Percentiles rank a stretch among this genome's conserved stretches.
Conservation (phyloP, 192 early-diverging fungal genomes). For the Phycomyces nitens region DNA sequence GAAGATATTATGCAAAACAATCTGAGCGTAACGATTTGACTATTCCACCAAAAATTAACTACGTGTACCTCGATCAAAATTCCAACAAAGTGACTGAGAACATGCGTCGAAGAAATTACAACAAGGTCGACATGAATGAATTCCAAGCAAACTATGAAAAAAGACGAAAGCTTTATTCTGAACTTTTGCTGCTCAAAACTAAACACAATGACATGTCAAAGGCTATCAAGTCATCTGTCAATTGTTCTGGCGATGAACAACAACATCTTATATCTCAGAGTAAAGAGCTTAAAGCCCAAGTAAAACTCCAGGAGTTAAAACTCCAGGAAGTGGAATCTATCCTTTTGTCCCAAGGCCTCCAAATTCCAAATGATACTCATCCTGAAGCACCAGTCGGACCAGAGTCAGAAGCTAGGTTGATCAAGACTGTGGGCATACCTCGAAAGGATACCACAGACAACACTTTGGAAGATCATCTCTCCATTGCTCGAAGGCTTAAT, state of each 20-base stretch:
- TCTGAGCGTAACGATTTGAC: too few relatives aligned
- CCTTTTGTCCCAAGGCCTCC: conserved; percentile 57
- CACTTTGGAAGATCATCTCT: conserved; percentile 61
- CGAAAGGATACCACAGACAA: conserved; percentile 11
- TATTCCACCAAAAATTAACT: conserved; percentile 25
- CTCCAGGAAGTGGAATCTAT: conserved; percentile 47
- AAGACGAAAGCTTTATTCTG: conserved; percentile 3
- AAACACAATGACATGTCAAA: conserved; percentile 22
- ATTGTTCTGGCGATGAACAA: conserved; percentile 2
- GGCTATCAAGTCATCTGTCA: conserved; percentile 1
- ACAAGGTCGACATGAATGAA: conserved; percentile 3
- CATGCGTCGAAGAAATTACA: conserved; percentile 15
- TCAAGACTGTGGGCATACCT: conserved; percentile 42
- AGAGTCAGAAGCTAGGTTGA: conserved; percentile 52
- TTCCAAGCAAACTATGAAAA: conserved; percentile 10
- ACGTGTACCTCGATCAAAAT: conserved; percentile 16
- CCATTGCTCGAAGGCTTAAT: conserved; percentile 54
- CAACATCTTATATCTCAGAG: conserved; percentile 43
- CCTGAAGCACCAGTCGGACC: conserved; percentile 67
- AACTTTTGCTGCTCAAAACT: conserved; percentile 13
- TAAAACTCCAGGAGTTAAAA: conserved; percentile 41
- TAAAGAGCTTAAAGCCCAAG: conserved; percentile 54
- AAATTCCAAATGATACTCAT: conserved; percentile 55
- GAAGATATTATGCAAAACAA: too few relatives aligned
- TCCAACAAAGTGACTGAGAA: conserved; percentile 11